These are phyloP conservation scores for Dalechampia spathulata DNA, from an alignment of 441 rosid species.

Conservation along the genomic window DNA sequence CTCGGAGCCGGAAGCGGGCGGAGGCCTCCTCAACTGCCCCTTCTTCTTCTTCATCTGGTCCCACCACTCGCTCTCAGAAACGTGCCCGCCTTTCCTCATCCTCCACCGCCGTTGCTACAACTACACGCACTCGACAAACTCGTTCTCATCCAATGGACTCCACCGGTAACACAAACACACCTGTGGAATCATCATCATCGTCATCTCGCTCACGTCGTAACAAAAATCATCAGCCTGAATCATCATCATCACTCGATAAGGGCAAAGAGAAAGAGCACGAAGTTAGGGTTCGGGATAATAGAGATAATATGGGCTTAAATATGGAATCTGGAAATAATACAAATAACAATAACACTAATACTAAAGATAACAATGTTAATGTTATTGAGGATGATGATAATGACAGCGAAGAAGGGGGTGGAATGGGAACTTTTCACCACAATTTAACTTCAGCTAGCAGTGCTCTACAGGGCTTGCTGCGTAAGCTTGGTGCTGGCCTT, in stretches of 20 bases:
- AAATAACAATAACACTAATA: not conserved
- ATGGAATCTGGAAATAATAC: constrained; percentile 37
- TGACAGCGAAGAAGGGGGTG: constrained; percentile 76
- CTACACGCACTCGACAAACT: constrained; percentile 18
- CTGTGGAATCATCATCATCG: constrained; percentile 42
- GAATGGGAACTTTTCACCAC: constrained; percentile 65
- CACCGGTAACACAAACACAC: too few species aligned
- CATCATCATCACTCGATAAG: constrained; percentile 57
- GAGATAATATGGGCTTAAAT: constrained; percentile 38
- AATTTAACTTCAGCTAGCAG: constrained; percentile 93
- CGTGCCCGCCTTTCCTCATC: constrained; percentile 59
- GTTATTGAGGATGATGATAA: constrained; percentile 79
- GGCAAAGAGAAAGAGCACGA: constrained; percentile 98
- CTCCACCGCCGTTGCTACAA: constrained; percentile 18
- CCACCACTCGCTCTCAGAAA: constrained; percentile 72
- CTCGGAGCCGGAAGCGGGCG: constrained; percentile 99
- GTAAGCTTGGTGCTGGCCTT: constrained; percentile 95
- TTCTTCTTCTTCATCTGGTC: constrained; percentile 68
- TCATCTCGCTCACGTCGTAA: constrained; percentile 36
- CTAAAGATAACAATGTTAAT: constrained; percentile 41
- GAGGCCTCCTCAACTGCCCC: constrained; percentile 99
- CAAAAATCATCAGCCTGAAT: constrained; percentile 22
- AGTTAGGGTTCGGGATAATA: constrained; percentile 44
- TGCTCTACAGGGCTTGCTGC: constrained; percentile 84
- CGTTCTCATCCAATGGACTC: constrained; percentile 23